A percentile compares a stretch with the other conserved stretches of the same genome.
These are phyloP conservation scores for Corchorus capsularis DNA, from an alignment of 345 rosid genomes.

Conservation along the genomic window DNA sequence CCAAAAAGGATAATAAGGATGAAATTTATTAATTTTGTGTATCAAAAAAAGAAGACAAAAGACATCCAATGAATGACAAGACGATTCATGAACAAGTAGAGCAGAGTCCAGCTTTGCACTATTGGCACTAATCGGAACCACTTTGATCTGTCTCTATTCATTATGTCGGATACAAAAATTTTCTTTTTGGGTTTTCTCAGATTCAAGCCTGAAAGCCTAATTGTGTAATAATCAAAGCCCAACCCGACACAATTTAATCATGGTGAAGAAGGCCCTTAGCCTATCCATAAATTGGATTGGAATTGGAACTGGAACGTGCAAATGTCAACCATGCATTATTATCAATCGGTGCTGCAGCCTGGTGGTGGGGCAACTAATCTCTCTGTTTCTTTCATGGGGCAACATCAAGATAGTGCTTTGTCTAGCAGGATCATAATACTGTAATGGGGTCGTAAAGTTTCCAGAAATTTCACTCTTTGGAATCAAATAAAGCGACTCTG, in stretches of 20 bases:
- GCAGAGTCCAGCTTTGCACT: neutral
- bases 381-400: conserved; percentile 25
- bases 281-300: neutral
- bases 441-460: conserved; percentile 2
- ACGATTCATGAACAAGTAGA: neutral
- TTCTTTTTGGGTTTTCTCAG: neutral
- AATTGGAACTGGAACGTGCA: no score
- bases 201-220: neutral
- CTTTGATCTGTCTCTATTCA: neutral
- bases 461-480: neutral
- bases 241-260: neutral
- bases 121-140: neutral
- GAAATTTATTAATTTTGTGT: neutral
- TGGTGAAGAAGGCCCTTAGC: neutral
- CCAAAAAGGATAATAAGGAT: neutral
- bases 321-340: no score
- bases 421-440: conserved; percentile 26
- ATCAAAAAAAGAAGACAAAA: neutral
- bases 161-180: neutral
- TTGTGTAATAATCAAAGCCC: neutral
- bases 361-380: conserved; percentile 7
- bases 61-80: neutral
- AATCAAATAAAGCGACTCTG: no score
- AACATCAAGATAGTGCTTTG: conserved; percentile 27
- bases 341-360: no score